These are phyloP conservation scores for Diplosphaera chodatii DNA, from an alignment of 139 green algal genomes.

Conservation along the genomic window DNA sequence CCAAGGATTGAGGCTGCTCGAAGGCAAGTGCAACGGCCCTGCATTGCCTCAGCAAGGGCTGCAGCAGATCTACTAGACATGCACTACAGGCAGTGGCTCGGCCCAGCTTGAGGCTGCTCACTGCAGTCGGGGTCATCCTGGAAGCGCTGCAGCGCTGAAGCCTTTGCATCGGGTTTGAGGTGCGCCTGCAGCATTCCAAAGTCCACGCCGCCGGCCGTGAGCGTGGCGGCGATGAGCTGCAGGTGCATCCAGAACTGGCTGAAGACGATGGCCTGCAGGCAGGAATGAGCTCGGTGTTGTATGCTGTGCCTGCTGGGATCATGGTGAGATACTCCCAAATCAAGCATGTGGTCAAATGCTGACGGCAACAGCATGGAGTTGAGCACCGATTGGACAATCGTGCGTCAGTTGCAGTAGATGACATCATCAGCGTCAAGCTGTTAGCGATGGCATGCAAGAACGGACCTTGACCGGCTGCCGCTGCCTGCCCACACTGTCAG, in stretches of 20 bases:
- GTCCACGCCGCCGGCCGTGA: conserved; percentile 19
- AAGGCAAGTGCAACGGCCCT: no score
- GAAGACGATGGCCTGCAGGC: conserved; percentile 83
- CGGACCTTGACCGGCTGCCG: no score
- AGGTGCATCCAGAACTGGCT: conserved; percentile 74
- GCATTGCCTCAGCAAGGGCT: no score
- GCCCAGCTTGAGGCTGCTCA: not conserved
- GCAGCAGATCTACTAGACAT: conserved; percentile 92
- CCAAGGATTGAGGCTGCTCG: no score
- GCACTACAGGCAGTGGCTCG: conserved; percentile 59
- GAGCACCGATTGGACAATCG: no score
- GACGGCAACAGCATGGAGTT: no score
- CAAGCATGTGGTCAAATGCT: no score
- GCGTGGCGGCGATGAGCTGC: conserved; percentile 45
- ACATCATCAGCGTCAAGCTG: no score
- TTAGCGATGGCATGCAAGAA: no score
- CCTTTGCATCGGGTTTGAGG: conserved; percentile 11
- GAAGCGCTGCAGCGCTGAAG: conserved; percentile 45
- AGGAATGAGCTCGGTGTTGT: not conserved
- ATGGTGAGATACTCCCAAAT: not conserved
- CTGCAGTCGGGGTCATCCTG: conserved; percentile 7
- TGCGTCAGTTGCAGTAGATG: no score
- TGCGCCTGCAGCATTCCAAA: conserved; percentile 29
- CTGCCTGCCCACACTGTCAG: not conserved
- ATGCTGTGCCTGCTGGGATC: no score